Evolutionary conservation across 352 stramenopile genomes (phyloP), one percentile per base, ranked within the genome.

Genomic region (Pilasporangium apinafurcum): DNA sequence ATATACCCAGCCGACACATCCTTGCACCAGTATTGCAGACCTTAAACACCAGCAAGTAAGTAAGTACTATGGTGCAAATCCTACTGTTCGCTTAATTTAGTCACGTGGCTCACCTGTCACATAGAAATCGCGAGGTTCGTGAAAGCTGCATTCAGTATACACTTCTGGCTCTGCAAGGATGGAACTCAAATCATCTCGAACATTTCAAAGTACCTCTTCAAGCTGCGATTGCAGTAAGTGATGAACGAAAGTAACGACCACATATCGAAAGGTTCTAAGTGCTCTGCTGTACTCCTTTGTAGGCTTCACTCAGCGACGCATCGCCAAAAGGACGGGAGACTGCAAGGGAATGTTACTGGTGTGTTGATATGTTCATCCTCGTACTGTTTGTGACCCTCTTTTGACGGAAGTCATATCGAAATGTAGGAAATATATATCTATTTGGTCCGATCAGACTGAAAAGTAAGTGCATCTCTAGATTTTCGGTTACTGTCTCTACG

Each of bases 301-400:
- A 76, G 65, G 31, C 41, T 13, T 57, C 63, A 30, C 56, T 86
- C 4, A 80, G 68, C 21, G 71, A 82, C 31, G 65, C 73, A 13
- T 86, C 68, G 4, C 62, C 69, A 13, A 80, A 78, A 60, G 62
- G 62, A 30, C 53, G 73, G 48, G 68, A 83, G 41, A 68, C 59
- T 10, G 67, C 68, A 2, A 56, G 73, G 30, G 56, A 81, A 22
- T 83, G 73, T 36, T 86, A 86, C 29, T 84, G 73, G 73, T 86
- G 12, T 8, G 29, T 32, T 8, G 18, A 8, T 21, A 25, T 36
- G 7, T 52, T 9, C 16, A 35, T 52, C 39, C 37, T 5, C 3
- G n/a, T 8, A 17, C 26, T 9, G 8, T 3, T 8, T 44, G 4
- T 26, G 27, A 22, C 17, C 17, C 8, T 13, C 9, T 9, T 25